Conservation (phyloP, 2,329 filamentous ascomycete species). For the Madurella fahalii region DNA sequence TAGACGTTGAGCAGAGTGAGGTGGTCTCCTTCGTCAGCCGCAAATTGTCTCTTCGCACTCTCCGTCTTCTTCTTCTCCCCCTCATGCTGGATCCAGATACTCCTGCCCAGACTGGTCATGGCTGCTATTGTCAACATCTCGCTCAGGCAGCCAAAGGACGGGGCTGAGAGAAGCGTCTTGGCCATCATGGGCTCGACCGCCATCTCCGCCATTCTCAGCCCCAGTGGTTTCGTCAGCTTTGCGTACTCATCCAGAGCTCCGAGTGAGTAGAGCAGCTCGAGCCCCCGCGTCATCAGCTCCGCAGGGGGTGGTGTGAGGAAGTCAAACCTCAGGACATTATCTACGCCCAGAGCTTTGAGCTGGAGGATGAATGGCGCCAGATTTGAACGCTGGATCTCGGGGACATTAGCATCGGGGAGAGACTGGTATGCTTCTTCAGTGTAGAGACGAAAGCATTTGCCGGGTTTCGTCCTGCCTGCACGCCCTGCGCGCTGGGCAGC, state of each 20-base stretch:
- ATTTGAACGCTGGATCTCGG: slow-evolving; percentile 90
- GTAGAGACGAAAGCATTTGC: slow-evolving; percentile 92
- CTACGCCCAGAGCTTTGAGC: slow-evolving; percentile 89
- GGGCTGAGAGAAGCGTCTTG: slow-evolving; percentile 74
- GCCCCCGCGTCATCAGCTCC: slow-evolving; percentile 76
- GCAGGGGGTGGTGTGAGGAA: slow-evolving; percentile 84
- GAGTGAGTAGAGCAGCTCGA: slow-evolving; percentile 82
- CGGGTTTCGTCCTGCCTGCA: slow-evolving; percentile 81
- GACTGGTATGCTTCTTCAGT: slow-evolving; percentile 67
- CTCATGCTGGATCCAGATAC: slow-evolving; percentile 77
- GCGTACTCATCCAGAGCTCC: slow-evolving; percentile 86
- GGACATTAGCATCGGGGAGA: slow-evolving; percentile 69
- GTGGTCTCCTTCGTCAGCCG: slow-evolving; percentile 90
- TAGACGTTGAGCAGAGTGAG: slow-evolving; percentile 92
- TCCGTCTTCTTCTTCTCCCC: slow-evolving; percentile 73
- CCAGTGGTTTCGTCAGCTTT: slow-evolving; percentile 84
- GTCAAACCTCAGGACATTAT: slow-evolving; percentile 87
- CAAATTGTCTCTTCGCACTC: slow-evolving; percentile 72
- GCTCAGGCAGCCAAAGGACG: slow-evolving; percentile 70
- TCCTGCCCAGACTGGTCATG: slow-evolving; percentile 84
- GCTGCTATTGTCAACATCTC: slow-evolving; percentile 90
- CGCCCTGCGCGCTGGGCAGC: slow-evolving; percentile 88
- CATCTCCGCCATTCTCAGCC: slow-evolving; percentile 85
- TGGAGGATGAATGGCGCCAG: slow-evolving; percentile 84
- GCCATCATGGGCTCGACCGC: slow-evolving; percentile 95